Conservation (phyloP, 345 rosid species). For the Triadica sebifera region DNA sequence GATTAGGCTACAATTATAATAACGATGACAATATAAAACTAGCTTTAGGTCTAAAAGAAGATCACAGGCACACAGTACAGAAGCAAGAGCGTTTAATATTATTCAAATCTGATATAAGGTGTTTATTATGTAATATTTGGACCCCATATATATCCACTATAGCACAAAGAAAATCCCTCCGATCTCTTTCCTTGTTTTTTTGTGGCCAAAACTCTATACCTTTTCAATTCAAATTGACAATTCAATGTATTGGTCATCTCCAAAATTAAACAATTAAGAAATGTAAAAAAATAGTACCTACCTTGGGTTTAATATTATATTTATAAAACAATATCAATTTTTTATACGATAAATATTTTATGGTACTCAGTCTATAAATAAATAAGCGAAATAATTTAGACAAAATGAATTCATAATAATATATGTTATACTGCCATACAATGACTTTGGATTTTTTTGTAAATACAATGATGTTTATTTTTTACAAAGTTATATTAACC, state of each 20-base stretch:
- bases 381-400: too few species aligned
- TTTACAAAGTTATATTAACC: too few species aligned
- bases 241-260: not conserved
- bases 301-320: too few species aligned
- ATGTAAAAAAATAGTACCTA: too few species aligned
- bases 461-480: too few species aligned
- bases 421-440: too few species aligned
- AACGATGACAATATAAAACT: not conserved
- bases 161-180: not conserved
- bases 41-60: not conserved
- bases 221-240: not conserved
- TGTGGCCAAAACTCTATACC: not conserved
- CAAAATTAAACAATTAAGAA: not conserved
- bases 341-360: too few species aligned
- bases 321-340: too few species aligned
- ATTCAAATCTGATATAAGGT: not conserved
- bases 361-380: too few species aligned
- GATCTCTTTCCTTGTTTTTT: not conserved
- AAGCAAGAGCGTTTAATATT: not conserved
- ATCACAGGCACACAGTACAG: conserved; percentile 3
- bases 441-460: too few species aligned
- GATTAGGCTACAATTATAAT: not conserved
- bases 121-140: not conserved
- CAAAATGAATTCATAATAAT: too few species aligned
- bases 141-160: not conserved